Base-by-base conservation (phyloP, 805 yeast species). In the Peterozyma xylosa region DNA sequence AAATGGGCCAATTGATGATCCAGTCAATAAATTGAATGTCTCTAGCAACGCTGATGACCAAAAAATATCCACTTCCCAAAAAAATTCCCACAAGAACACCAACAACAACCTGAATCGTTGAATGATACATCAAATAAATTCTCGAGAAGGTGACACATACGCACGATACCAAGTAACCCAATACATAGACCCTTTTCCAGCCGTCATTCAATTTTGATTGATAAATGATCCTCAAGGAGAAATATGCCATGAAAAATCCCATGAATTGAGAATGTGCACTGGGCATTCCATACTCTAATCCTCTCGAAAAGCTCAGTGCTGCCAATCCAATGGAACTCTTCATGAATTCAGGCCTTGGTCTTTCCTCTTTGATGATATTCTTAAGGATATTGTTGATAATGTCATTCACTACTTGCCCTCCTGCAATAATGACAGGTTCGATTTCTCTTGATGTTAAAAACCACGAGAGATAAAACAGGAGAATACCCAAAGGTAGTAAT, bases 181-280 rank as follows among this genome's bases (percentile, higher is more conserved):
- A 18, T 4, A 65, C 49, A 2, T 71, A 69, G 0, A 55, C 11
- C 2, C 48, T 9, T 43, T 67, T 70, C 38, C 66, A 57, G 0
- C 21, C 1, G 2, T 16, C 17, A 4, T 55, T 46, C 11, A 9
- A n/a, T 11, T 13, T 34, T 39, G 75, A 50, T 56, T 71, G 64
- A 50, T 59, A 51, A 60, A 62, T 44, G 45, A 73, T 34, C 42
- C 68, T 64, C 46, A 84, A 68, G 2, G 70, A 52, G 48, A 72
- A 65, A 56, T 80, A 85, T 7, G 73, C 66, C n/a, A 78, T 73
- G 50, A 84, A 80, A 58, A 80, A 93, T 2, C 96, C 95, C 89
- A 91, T 85, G 61, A 90, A 93, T 64, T 91, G 99, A 0, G 96
- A 80, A 62, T 91, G 99, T 1, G 99, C 96, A 42, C 90, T 80